Evolutionary conservation across 129 eudicot species (phyloP).

Genomic region (Apium graveolens): DNA sequence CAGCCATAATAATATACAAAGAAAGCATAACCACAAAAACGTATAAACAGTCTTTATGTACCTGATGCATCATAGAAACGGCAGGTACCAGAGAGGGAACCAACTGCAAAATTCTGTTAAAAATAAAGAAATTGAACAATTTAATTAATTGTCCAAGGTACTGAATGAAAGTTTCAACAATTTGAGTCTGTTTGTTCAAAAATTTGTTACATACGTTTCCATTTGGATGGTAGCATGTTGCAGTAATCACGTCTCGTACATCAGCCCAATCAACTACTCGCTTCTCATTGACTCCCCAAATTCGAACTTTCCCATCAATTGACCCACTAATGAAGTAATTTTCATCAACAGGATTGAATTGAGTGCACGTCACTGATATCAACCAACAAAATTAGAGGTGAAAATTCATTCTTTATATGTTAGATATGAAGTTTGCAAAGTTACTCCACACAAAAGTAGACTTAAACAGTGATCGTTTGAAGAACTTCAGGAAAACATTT

Average conservation of each 20-base stretch:
- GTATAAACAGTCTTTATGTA: not conserved
- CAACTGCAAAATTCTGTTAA: slow-evolving; percentile 42
- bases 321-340: slow-evolving; percentile 48
- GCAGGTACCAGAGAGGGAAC: slow-evolving; percentile 43
- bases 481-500: not conserved
- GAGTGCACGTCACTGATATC: slow-evolving; percentile 64
- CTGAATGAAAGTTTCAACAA: not conserved
- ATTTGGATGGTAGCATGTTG: slow-evolving; percentile 46
- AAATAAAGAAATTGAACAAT: not conserved
- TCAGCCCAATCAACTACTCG: slow-evolving; percentile 56
- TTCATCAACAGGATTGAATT: slow-evolving; percentile 59
- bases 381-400: not conserved
- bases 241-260: slow-evolving; percentile 37
- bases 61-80: slow-evolving; percentile 38
- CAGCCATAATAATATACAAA: not conserved
- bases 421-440: not conserved
- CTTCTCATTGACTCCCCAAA: slow-evolving; percentile 37
- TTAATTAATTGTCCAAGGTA: not conserved
- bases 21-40: not conserved
- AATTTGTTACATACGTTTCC: slow-evolving; percentile 23
- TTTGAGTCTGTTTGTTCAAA: not conserved
- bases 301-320: slow-evolving; percentile 54
- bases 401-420: not conserved
- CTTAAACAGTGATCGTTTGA: not conserved
- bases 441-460: not conserved